Base-by-base conservation (phyloP, 2,329 filamentous ascomycete species). In the Keithomyces neogunnii region DNA sequence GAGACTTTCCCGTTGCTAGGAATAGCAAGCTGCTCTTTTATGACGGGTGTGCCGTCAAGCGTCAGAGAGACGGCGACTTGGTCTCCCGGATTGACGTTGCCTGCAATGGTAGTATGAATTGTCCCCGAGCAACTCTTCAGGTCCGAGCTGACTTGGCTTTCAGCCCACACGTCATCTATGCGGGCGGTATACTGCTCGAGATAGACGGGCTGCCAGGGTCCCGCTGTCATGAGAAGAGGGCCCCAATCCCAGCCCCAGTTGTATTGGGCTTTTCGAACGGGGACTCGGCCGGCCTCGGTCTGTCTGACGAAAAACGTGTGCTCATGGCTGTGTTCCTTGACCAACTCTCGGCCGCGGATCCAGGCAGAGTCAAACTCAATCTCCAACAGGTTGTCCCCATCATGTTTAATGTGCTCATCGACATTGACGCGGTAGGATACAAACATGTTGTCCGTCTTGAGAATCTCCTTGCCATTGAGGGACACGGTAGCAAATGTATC, bases 211-310 rank as follows among this genome's bases (percentile, higher is more conserved):
- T 78, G 78, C 85, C 86, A 90, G 3, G 82, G 79, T 0, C 82
- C 83, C 7, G 74, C 76, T 0, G 81, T 82, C 63, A 82, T 74
- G 48, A 85, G 58, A 5, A 83, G 73, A 1, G 83, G 82, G 0
- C 83, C 84, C 84, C 82, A 86, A 59, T 87, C 83, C 83, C 83
- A 87, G 4, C 84, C 82, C 81, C 81, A 87, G 57, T 85, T 78
- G 57, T 83, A 86, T 63, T 86, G 84, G 1, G 82, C 80, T 60
- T 86, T 87, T n/a, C 84, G 69, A 0, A 66, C 60, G 1, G 57
- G 53, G 6, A 66, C 51, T 3, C 63, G 57, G 33, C 68, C 62
- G 26, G 65, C 60, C 49, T 67, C 80, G 51, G 58, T 79, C 69
- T 59, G 77, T 65, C 63, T 80, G 53, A 63, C 78, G 61, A 64